Evolutionary conservation across 2,329 filamentous ascomycete species (phyloP).

Genomic region (Graphilbum sp.): DNA sequence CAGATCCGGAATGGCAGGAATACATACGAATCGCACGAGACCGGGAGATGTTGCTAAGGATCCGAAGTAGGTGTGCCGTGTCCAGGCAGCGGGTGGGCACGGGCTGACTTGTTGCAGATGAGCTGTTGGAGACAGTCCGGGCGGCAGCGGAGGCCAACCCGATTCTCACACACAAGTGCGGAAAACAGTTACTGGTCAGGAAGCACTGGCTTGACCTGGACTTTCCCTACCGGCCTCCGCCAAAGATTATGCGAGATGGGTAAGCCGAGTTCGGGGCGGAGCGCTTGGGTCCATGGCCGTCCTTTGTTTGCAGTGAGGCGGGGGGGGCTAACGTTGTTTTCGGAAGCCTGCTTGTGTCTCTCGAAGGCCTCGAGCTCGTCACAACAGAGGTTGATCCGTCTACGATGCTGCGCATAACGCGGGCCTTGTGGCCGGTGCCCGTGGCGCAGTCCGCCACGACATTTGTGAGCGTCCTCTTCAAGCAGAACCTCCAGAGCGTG

Average conservation of each 20-base stretch:
- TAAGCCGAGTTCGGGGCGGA: slow-evolving; percentile 18
- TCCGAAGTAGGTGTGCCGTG: slow-evolving; percentile 28
- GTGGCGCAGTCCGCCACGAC: slow-evolving; percentile 33
- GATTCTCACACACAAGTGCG: slow-evolving; percentile 25
- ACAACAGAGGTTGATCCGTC: slow-evolving; percentile 7
- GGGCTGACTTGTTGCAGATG: slow-evolving; percentile 17
- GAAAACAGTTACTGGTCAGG: slow-evolving; percentile 29
- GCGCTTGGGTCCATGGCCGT: too few relatives aligned
- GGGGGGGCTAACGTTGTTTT: too few relatives aligned
- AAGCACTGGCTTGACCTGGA: slow-evolving; percentile 45
- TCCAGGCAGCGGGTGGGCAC: background rate
- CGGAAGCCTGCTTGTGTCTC: slow-evolving; percentile 5
- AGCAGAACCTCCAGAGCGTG: slow-evolving; percentile 26
- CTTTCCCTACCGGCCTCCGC: slow-evolving; percentile 41
- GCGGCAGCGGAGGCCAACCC: slow-evolving; percentile 25
- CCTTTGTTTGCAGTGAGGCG: too few relatives aligned
- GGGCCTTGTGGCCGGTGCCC: slow-evolving; percentile 37
- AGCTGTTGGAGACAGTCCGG: slow-evolving; percentile 27
- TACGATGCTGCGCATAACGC: slow-evolving; percentile 21
- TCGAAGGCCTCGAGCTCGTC: slow-evolving; percentile 5
- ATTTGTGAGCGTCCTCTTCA: slow-evolving; percentile 30
- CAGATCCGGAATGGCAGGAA: slow-evolving; percentile 46
- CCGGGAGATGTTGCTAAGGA: slow-evolving; percentile 24
- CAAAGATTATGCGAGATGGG: slow-evolving; percentile 43
- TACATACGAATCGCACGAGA: slow-evolving; percentile 44